Percentiles rank a stretch among this genome's conserved stretches.
Conservation (phyloP, 495 filamentous ascomycete species). For the Elaphomyces granulatus region DNA sequence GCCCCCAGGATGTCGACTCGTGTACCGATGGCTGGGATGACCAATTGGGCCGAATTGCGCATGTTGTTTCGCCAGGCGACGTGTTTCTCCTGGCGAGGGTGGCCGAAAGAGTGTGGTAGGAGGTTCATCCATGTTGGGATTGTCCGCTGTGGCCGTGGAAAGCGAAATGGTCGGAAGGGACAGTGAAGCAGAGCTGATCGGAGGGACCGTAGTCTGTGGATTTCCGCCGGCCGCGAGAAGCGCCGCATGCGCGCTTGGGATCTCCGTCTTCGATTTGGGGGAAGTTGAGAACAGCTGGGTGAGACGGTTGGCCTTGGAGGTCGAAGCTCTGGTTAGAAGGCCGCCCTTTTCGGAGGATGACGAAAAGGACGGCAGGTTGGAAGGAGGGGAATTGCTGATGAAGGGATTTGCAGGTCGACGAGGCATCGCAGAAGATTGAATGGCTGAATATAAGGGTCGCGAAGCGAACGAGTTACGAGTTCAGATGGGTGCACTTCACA, state of each 20-base stretch:
- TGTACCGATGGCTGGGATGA: conserved; percentile 65
- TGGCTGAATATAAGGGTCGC: too few species aligned
- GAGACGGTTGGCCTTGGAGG: conserved; percentile 51
- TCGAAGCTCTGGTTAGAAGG: conserved; percentile 33
- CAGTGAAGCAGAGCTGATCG: conserved; percentile 54
- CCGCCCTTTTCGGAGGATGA: conserved; percentile 36
- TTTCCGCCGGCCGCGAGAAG: conserved; percentile 44
- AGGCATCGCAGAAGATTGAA: conserved; percentile 33
- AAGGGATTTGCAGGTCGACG: conserved; percentile 38
- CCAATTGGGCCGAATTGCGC: conserved; percentile 86
- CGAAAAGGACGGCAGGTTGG: conserved; percentile 29
- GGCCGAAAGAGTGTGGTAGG: conserved; percentile 81
- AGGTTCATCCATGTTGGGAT: conserved; percentile 55
- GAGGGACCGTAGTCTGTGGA: conserved; percentile 37
- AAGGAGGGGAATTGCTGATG: conserved; percentile 27
- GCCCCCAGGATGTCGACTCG: conserved; percentile 67
- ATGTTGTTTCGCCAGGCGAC: conserved; percentile 58
- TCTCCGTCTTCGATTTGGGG: conserved; percentile 38
- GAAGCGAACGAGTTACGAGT: too few species aligned
- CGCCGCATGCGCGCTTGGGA: conserved; percentile 36
- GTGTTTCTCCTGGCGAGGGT: conserved; percentile 68
- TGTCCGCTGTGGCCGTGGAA: conserved; percentile 73
- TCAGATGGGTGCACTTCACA: too few species aligned
- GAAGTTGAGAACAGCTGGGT: conserved; percentile 44
- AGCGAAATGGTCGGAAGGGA: conserved; percentile 86